phyloP scores from a whole-genome alignment of 2,329 filamentous ascomycete genomes.

The Huntiella moniliformis region DNA sequence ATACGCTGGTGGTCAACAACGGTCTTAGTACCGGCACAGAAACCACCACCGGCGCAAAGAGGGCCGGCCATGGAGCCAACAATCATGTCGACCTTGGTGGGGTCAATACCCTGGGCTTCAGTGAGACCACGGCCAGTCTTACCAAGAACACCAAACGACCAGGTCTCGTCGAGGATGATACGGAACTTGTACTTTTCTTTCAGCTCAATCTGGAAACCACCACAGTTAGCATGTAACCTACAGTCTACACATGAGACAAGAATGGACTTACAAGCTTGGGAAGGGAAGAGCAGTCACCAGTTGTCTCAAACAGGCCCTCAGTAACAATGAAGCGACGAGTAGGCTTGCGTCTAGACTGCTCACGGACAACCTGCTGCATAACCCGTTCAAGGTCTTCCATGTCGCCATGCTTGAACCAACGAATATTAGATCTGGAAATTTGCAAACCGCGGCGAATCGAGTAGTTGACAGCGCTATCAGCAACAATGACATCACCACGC shows the following conservation, averaged over 20 bases:
- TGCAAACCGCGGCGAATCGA: conserved; percentile 88
- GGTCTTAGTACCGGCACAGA: conserved; percentile 80
- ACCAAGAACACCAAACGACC: conserved; percentile 89
- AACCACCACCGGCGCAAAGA: conserved; percentile 81
- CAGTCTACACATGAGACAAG: conserved; percentile 6
- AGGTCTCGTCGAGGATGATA: conserved; percentile 90
- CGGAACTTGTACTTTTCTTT: conserved; percentile 97
- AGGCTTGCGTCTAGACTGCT: conserved; percentile 69
- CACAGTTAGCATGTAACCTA: conserved; percentile 8
- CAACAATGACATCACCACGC: conserved; percentile 90
- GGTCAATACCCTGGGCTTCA: conserved; percentile 91
- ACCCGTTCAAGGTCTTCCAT: conserved; percentile 83
- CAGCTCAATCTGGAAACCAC: conserved; percentile 40
- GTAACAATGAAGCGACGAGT: conserved; percentile 92
- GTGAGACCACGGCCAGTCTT: conserved; percentile 81
- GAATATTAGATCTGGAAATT: conserved; percentile 73
- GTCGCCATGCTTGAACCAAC: conserved; percentile 92
- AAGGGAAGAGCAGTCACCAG: conserved; percentile 68
- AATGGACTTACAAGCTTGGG: conserved; percentile 52
- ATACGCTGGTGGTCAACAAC: conserved; percentile 95
- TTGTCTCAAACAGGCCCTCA: conserved; percentile 81
- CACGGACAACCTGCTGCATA: conserved; percentile 67
- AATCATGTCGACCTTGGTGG: conserved; percentile 90
- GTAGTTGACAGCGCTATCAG: conserved; percentile 83
- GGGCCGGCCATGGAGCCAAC: conserved; percentile 80